Evolutionary conservation across 345 rosid genomes (phyloP), one percentile per base, ranked within the genome.

Genomic region (Nasturtium officinale): DNA sequence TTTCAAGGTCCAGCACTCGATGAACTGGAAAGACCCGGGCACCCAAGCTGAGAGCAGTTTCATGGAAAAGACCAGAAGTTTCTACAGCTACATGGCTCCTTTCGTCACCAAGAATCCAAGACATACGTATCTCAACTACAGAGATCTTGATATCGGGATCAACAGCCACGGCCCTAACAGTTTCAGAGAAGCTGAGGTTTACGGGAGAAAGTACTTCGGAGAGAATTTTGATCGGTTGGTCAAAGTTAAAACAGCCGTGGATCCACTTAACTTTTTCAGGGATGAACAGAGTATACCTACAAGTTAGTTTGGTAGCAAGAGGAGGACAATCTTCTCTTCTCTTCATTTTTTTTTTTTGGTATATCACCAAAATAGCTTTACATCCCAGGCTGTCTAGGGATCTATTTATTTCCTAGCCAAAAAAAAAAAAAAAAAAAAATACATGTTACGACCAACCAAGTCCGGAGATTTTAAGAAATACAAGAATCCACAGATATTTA

Each of bases 21-120:
- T 80, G 33, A 81, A 43, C 9, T 87, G 91, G 93, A 17, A 67
- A 6, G 76, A 84, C 11, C 58, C 76, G 0, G 83, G 82, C 20
- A 18, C 5, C 0, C 84, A 62, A 18, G 68, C 62, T 1, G 88
- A 67, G 5, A 43, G 28, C 48, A 50, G 72, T 7, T 59, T 60
- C 67, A 59, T 81, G 61, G 52, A 33, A 4, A 60, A 60, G 46
- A 37, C 50, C 0, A 74, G 80, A 28, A 72, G 55, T 16, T 80
- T 90, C 18, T 65, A 84, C 65, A 61, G 73, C 26, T 87, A 21
- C 74, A 90, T 82, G 92, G 85, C 88, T 40, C 83, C 82, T 0
- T 78, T 72, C 52, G 92, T 88, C 38, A 84, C 91, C 2, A 82
- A 84, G 75, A 77, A 87, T 17, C 96, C 96, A 0, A 81, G 94